Percentiles rank a stretch among this genome's conserved stretches.
Conservation (phyloP, 495 filamentous ascomycete species). For the Geopyxis carbonaria region DNA sequence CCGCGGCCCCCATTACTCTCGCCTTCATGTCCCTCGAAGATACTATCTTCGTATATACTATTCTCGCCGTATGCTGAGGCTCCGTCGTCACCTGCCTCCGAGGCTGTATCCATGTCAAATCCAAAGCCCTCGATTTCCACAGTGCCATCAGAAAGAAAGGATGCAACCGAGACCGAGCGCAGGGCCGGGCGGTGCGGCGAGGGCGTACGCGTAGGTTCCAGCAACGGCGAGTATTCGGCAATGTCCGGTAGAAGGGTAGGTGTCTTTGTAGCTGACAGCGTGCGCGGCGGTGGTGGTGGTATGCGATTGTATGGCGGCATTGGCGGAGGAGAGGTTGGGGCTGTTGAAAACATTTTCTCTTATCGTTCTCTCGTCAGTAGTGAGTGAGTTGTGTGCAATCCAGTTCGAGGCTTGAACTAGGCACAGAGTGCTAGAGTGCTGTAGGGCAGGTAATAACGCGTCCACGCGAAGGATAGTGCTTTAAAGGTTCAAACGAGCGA, state of each 20-base stretch:
- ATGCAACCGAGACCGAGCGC: slow-evolving; percentile 21
- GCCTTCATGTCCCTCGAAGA: slow-evolving; percentile 14
- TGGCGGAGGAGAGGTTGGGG: too few species aligned
- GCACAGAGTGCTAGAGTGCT: too few species aligned
- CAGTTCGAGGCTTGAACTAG: too few species aligned
- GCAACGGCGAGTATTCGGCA: slow-evolving; percentile 17
- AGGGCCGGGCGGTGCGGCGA: slow-evolving; percentile 9
- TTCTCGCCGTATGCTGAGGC: slow-evolving; percentile 17
- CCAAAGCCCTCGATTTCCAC: slow-evolving; percentile 25
- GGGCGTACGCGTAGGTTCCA: slow-evolving; percentile 9
- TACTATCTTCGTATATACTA: slow-evolving; percentile 22
- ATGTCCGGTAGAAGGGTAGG: slow-evolving; percentile 21
- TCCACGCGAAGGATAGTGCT: too few species aligned
- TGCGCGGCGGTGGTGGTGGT: slow-evolving; percentile 8
- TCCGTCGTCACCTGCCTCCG: slow-evolving; percentile 17
- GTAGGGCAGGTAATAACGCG: too few species aligned
- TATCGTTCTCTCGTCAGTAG: too few species aligned
- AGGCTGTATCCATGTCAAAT: slow-evolving; percentile 10
- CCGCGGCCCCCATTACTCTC: not conserved
- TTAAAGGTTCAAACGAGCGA: too few species aligned
- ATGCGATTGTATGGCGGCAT: not conserved
- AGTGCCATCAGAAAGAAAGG: slow-evolving; percentile 23
- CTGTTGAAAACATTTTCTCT: too few species aligned
- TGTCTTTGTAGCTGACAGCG: slow-evolving; percentile 10
- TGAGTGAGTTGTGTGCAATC: too few species aligned